Evolutionary conservation across 495 filamentous ascomycete species (phyloP).

Genomic region (Aspergillus cristatus): DNA sequence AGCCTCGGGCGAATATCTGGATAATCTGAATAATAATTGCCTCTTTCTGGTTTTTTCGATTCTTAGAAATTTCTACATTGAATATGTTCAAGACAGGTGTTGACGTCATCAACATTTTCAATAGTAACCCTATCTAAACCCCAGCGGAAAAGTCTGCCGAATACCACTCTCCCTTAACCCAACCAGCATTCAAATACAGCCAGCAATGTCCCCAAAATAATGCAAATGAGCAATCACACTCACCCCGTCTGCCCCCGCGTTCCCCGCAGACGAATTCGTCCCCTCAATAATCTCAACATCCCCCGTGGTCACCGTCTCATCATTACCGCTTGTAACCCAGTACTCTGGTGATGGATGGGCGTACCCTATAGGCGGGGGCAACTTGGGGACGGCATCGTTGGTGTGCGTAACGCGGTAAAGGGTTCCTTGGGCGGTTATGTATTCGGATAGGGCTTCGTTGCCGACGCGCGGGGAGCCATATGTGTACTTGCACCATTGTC

Average conservation of each 20-base stretch:
- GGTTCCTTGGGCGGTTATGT: constrained; percentile 40
- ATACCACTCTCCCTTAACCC: too few relatives aligned
- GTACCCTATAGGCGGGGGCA: constrained; percentile 52
- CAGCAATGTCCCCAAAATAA: constrained; percentile 30
- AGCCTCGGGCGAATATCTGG: too few relatives aligned
- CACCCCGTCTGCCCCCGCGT: constrained; percentile 23
- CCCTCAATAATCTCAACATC: constrained; percentile 33
- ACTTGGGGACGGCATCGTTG: constrained; percentile 56
- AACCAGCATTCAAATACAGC: too few relatives aligned
- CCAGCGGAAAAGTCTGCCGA: too few relatives aligned
- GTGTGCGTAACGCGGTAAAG: constrained; percentile 58
- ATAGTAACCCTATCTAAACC: too few relatives aligned
- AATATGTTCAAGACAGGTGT: too few relatives aligned
- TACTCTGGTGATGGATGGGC: constrained; percentile 61
- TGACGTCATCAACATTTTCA: too few relatives aligned
- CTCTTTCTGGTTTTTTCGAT: too few relatives aligned
- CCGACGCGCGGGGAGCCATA: constrained; percentile 64
- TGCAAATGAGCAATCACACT: constrained; percentile 9
- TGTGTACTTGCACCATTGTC: constrained; percentile 39
- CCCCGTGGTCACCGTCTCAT: constrained; percentile 26
- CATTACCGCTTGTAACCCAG: constrained; percentile 41
- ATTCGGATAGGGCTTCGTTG: constrained; percentile 43
- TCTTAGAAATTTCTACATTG: too few relatives aligned
- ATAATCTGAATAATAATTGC: too few relatives aligned
- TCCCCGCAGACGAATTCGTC: constrained; percentile 23